A percentile compares a stretch with the other conserved stretches of the same genome.
phyloP scores from a whole-genome alignment of 352 stramenopile species.

The Saprolegnia diclina region DNA sequence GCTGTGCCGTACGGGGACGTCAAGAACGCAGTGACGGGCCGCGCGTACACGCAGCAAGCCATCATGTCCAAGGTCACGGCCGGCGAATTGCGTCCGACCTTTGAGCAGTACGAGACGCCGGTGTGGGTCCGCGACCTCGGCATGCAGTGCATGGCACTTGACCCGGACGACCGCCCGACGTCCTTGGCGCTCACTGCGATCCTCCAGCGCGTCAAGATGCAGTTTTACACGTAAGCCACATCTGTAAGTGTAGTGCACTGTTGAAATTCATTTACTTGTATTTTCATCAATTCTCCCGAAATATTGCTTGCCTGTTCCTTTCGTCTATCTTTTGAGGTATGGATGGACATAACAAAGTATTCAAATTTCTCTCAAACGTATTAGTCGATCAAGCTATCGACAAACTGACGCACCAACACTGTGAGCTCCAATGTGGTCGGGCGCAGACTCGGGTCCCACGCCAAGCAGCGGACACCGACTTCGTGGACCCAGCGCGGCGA shows the following conservation, averaged over 20 bases:
- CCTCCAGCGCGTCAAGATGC: conserved; percentile 5
- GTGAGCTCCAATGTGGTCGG: conserved; percentile 39
- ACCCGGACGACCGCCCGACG: conserved; percentile 41
- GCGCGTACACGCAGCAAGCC: not conserved
- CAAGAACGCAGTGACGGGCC: conserved; percentile 13
- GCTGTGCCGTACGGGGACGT: conserved; percentile 15
- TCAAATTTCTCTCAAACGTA: too few relatives aligned
- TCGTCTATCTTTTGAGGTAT: too few relatives aligned
- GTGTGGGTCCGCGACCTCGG: conserved; percentile 30
- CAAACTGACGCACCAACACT: not conserved
- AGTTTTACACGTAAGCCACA: not conserved
- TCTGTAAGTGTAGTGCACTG: not conserved
- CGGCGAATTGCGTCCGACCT: conserved; percentile 10
- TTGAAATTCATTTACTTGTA: too few relatives aligned
- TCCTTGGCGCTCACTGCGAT: conserved; percentile 1
- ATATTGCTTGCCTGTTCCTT: conserved; percentile 26
- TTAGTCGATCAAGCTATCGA: too few relatives aligned
- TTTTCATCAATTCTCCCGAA: too few relatives aligned
- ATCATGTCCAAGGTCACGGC: conserved; percentile 15
- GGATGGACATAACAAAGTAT: too few relatives aligned
- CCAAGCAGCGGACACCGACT: conserved; percentile 55
- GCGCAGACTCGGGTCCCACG: conserved; percentile 54
- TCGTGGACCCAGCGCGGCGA: conserved; percentile 28
- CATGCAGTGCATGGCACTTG: conserved; percentile 39
- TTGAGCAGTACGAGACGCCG: conserved; percentile 11